Percentiles rank a stretch among this genome's conserved stretches.
Evolutionary conservation across 2,329 filamentous ascomycete species (phyloP).

Genomic region (Scedosporium aurantiacum): DNA sequence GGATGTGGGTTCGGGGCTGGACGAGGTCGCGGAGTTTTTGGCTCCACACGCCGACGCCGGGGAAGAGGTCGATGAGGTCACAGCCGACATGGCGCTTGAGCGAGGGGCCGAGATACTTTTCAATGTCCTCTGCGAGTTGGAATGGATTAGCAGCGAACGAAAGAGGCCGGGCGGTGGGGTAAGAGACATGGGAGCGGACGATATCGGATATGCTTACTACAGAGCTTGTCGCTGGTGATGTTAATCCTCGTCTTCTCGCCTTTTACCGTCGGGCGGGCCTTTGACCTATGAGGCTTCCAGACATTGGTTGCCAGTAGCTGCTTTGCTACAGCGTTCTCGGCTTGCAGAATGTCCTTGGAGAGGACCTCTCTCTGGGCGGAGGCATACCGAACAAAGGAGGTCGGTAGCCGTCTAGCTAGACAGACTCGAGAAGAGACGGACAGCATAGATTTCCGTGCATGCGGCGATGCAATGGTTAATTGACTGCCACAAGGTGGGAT

Average conservation of each 20-base stretch:
- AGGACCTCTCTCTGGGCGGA: background rate
- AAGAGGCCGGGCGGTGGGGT: no score
- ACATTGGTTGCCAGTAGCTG: constrained; percentile 7
- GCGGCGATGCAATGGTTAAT: no score
- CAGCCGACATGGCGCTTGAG: constrained; percentile 63
- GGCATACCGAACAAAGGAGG: background rate
- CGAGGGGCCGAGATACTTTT: constrained; percentile 57
- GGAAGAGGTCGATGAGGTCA: constrained; percentile 80
- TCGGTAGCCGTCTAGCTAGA: background rate
- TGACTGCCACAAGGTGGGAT: no score
- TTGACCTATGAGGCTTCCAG: constrained; percentile 1
- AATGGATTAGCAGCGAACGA: background rate
- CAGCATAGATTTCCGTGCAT: background rate
- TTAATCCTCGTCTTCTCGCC: constrained; percentile 31
- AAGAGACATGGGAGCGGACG: no score
- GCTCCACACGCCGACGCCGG: constrained; percentile 71
- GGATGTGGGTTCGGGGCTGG: constrained; percentile 68
- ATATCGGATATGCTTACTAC: constrained; percentile 29
- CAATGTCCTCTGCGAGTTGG: constrained; percentile 46
- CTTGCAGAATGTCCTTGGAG: background rate
- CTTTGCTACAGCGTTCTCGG: background rate
- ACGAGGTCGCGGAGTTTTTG: constrained; percentile 62
- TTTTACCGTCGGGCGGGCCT: background rate
- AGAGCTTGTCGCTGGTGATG: constrained; percentile 39
- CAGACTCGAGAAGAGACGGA: background rate